phyloP scores from a whole-genome alignment of 192 early-diverging fungal species.

The Linnemannia schmuckeri region DNA sequence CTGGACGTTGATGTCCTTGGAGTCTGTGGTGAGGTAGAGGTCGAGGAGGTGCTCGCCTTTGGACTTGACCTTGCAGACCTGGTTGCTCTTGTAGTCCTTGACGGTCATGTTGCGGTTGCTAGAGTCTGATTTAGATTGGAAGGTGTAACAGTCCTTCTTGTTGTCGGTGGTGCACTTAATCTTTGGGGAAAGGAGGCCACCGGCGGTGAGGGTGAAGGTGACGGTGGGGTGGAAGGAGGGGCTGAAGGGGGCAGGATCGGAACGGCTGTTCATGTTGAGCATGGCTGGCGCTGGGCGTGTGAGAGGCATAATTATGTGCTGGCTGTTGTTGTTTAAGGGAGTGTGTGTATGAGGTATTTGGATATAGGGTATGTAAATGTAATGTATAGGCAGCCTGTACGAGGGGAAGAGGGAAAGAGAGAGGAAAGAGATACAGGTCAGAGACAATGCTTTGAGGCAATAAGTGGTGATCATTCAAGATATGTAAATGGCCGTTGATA shows the following conservation, averaged over 20 bases:
- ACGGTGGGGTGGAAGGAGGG: constrained; percentile 41
- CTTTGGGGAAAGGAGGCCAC: constrained; percentile 36
- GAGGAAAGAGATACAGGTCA: neutral
- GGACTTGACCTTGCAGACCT: constrained; percentile 51
- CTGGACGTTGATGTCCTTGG: constrained; percentile 55
- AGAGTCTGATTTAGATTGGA: constrained; percentile 46
- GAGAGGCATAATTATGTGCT: constrained; percentile 35
- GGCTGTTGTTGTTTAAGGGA: neutral
- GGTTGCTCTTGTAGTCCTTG: constrained; percentile 37
- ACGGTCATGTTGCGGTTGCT: constrained; percentile 40
- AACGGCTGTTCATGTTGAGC: constrained; percentile 30
- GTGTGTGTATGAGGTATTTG: neutral
- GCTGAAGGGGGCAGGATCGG: constrained; percentile 31
- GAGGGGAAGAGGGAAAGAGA: no score
- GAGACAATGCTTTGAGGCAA: no score
- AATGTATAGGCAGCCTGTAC: no score
- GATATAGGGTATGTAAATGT: neutral
- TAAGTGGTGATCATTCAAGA: neutral
- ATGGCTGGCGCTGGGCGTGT: constrained; percentile 41
- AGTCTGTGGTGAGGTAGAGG: constrained; percentile 47
- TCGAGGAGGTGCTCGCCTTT: constrained; percentile 55
- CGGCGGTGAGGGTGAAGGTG: constrained; percentile 46
- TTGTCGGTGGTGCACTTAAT: constrained; percentile 48
- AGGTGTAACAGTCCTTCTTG: constrained; percentile 51
- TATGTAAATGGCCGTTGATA: neutral